Evolutionary conservation across 2,329 filamentous ascomycete species (phyloP).

Genomic region (Coniella lustricola): DNA sequence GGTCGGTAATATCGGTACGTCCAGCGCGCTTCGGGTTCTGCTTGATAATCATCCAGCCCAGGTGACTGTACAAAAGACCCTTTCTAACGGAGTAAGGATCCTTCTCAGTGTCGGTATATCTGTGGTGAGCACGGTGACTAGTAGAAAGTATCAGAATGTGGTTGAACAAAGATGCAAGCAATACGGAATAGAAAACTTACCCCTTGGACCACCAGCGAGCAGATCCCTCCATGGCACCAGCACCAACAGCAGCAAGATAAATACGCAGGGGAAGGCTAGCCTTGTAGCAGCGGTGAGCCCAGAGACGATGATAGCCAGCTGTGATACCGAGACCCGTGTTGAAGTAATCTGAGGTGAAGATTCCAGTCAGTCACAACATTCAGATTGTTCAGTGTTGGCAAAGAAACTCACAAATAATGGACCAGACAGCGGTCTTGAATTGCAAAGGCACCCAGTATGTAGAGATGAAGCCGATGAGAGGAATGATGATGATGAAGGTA

Average conservation of each 20-base stretch:
- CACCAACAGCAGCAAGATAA: slow-evolving; percentile 74
- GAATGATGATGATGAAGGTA: slow-evolving; percentile 70
- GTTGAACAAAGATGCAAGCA: too few relatives aligned
- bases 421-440: slow-evolving; percentile 64
- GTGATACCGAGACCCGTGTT: slow-evolving; percentile 76
- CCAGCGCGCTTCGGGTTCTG: slow-evolving; percentile 87
- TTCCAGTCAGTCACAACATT: not conserved
- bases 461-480: slow-evolving; percentile 63
- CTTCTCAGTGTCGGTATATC: slow-evolving; percentile 89
- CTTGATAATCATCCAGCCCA: slow-evolving; percentile 91
- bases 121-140: slow-evolving; percentile 74
- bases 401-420: slow-evolving; percentile 44
- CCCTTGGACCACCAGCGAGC: slow-evolving; percentile 85
- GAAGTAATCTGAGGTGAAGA: slow-evolving; percentile 56
- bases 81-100: slow-evolving; percentile 89
- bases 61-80: slow-evolving; percentile 74
- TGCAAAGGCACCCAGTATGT: slow-evolving; percentile 73
- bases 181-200: slow-evolving; percentile 2
- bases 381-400: too few relatives aligned
- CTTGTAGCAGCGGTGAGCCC: slow-evolving; percentile 81
- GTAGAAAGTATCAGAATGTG: not conserved
- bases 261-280: slow-evolving; percentile 69
- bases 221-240: slow-evolving; percentile 77
- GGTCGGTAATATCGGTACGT: slow-evolving; percentile 79
- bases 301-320: slow-evolving; percentile 74